These are phyloP conservation scores for Vitis amurensis DNA, from an alignment of 164 flowering plant species.

Conservation along the genomic window DNA sequence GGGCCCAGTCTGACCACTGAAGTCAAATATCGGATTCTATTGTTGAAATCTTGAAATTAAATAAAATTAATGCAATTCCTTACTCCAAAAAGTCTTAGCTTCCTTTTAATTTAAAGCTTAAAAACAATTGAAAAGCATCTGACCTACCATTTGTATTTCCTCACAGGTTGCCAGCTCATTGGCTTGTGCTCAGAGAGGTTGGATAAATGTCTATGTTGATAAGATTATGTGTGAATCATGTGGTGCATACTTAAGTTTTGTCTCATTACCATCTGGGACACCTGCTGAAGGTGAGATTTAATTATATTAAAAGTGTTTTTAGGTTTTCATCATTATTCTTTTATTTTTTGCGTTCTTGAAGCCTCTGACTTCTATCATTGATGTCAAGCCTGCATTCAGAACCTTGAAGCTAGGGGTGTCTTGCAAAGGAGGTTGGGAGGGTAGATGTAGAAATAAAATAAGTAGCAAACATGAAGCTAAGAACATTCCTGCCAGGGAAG, in stretches of 20 bases:
- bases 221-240: constrained; percentile 83
- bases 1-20: no score
- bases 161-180: constrained; percentile 78
- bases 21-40: no score
- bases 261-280: constrained; percentile 42
- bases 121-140: background rate
- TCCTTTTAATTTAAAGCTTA: background rate
- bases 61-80: no score
- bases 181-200: constrained; percentile 95
- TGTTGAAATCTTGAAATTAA: no score
- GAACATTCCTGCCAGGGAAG: no score
- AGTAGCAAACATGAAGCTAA: no score
- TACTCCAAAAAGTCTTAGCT: no score
- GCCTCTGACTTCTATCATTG: background rate
- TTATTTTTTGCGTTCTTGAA: background rate
- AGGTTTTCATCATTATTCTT: background rate
- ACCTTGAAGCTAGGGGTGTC: background rate
- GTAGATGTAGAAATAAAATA: no score
- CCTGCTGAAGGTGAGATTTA: constrained; percentile 58
- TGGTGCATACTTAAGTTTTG: constrained; percentile 60
- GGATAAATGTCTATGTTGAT: constrained; percentile 79
- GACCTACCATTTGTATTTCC: background rate
- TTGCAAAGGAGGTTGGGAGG: background rate
- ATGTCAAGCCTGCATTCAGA: background rate
- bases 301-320: background rate